Evolutionary conservation across 108 stramenopile species (phyloP), one percentile per base, ranked within the genome.

Genomic region (Cyclostephanos tholiformis): DNA sequence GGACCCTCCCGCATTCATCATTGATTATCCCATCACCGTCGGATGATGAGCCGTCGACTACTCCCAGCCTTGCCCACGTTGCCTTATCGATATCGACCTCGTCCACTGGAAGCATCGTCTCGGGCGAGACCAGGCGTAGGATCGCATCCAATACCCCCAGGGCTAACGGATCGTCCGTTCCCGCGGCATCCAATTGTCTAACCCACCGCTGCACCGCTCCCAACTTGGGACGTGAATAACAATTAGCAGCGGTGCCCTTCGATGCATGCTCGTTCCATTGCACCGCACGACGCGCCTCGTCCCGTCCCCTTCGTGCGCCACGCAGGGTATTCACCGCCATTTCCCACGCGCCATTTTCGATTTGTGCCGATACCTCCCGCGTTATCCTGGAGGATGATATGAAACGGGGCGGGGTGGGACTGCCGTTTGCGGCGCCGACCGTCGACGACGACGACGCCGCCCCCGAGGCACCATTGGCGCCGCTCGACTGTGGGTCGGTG

Each of bases 131-230:
- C 16, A 75, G 49, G 35, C 77, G 71, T 36, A 78, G 77, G 32
- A 78, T 73, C 19, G 51, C 72, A 65, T 78, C 72, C 11, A 72
- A 36, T 8, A 73, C 65, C 14, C 60, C 71, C 20, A 75, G 36
- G 39, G 72, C 72, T 19, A 74, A 7, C 36, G 69, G 49, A 38
- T 78, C 63, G 6, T 43, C 22, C 17, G 72, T 74, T 38, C 65
- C 72, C 29, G 65, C 77, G 22, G 71, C 77, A 74, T 74, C 77
- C n/a, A 72, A 16, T 57, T 74, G 55, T 17, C 72, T 44, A 2
- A 78, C 77, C 77, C 77, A 78, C 9, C 77, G 29, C 46, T 78
- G 77, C 9, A 78, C 41, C 1, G 77, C 64, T 43, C 77, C 77
- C 11, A 78, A 56, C 30, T 78, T 78, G 30, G 77, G 77, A 35